phyloP scores from a whole-genome alignment of 805 yeast genomes.

The Suhomyces sp. region DNA sequence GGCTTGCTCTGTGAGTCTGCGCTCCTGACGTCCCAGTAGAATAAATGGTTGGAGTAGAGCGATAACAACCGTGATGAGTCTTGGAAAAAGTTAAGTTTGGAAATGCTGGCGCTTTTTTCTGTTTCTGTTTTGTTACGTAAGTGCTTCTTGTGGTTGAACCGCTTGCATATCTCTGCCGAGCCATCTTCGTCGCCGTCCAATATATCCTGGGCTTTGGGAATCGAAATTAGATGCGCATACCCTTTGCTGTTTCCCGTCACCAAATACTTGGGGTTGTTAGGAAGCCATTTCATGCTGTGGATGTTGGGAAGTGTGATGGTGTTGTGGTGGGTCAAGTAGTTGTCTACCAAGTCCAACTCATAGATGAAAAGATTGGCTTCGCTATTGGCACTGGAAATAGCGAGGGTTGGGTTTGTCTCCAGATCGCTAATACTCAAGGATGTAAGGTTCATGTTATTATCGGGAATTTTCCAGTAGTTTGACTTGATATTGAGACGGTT shows the following conservation, averaged over 20 bases:
- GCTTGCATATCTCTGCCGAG: constrained; percentile 69
- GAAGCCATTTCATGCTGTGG: constrained; percentile 52
- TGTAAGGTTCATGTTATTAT: constrained; percentile 42
- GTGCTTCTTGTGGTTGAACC: constrained; percentile 77
- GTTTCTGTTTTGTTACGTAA: constrained; percentile 33
- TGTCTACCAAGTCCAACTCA: constrained; percentile 38
- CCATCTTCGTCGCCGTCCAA: constrained; percentile 29
- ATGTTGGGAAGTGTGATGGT: constrained; percentile 59
- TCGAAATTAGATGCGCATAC: constrained; percentile 62
- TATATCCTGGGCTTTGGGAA: constrained; percentile 48
- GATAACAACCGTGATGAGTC: constrained; percentile 51
- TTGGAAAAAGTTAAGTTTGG: constrained; percentile 25
- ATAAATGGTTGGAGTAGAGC: constrained; percentile 64
- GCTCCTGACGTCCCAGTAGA: constrained; percentile 70
- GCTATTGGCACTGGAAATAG: constrained; percentile 49
- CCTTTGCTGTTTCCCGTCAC: constrained; percentile 81
- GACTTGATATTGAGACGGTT: constrained; percentile 41
- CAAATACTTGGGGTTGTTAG: constrained; percentile 37
- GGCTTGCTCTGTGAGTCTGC: constrained; percentile 41
- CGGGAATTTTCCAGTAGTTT: constrained; percentile 46
- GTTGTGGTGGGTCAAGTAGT: constrained; percentile 51
- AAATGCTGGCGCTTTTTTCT: constrained; percentile 22
- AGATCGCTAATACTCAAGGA: constrained; percentile 32
- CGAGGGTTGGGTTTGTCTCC: constrained; percentile 38
- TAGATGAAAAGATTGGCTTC: constrained; percentile 51